Conservation (phyloP, 129 eudicot genomes). For the Dittrichia graveolens region DNA sequence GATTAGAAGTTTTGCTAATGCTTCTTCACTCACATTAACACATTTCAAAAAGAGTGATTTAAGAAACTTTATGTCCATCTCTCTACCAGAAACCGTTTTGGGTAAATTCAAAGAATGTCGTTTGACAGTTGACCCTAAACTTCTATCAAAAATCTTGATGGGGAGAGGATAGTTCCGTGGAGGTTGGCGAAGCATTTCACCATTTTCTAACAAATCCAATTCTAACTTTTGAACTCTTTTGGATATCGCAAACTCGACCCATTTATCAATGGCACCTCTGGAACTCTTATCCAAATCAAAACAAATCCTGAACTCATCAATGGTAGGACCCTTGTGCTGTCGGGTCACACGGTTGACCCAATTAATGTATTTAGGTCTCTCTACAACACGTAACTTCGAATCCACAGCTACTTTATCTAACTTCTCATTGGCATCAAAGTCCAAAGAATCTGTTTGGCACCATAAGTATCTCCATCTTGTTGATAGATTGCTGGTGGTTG, state of each 20-base stretch:
- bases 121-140: conserved; percentile 20
- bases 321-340: conserved; percentile 37
- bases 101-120: conserved; percentile 17
- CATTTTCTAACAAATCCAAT: conserved; percentile 57
- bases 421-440: conserved; percentile 51
- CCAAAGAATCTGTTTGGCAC: conserved; percentile 41
- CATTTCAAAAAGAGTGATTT: conserved; percentile 46
- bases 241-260: conserved; percentile 60
- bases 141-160: conserved; percentile 34
- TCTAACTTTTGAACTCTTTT: conserved; percentile 51
- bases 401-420: conserved; percentile 42
- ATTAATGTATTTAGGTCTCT: conserved; percentile 50
- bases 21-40: conserved; percentile 58
- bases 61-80: conserved; percentile 35
- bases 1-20: conserved; percentile 34
- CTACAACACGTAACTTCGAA: conserved; percentile 31
- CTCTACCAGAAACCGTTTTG: conserved; percentile 23
- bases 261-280: conserved; percentile 43
- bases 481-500: conserved; percentile 48
- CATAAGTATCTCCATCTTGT: conserved; percentile 58
- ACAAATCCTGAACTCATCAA: conserved; percentile 47
- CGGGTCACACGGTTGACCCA: conserved; percentile 60
- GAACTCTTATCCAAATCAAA: conserved; percentile 49
- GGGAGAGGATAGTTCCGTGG: conserved; percentile 45
- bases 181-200: conserved; percentile 49